A percentile compares a stretch with the other conserved stretches of the same genome.
phyloP scores from a whole-genome alignment of 257 asterid genomes.

The Misopates orontium region DNA sequence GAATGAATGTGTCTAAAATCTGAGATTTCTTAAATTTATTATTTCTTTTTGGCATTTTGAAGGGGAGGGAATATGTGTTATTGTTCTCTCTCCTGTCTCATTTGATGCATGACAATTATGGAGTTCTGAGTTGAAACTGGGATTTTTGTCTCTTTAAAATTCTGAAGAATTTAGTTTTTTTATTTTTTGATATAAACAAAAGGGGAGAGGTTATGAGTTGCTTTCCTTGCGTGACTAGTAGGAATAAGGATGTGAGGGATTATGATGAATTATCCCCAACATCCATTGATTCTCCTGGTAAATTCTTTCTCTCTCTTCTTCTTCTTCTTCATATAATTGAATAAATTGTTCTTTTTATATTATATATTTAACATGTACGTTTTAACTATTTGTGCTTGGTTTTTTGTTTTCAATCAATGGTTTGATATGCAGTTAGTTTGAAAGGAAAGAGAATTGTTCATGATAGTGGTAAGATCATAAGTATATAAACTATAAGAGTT shows the following conservation, averaged over 20 bases:
- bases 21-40: too few relatives aligned
- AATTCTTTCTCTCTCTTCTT: background rate
- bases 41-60: constrained; percentile 18
- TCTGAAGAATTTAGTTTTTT: constrained; percentile 23
- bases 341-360: background rate
- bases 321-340: background rate
- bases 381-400: background rate
- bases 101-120: constrained; percentile 20
- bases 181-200: background rate
- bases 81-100: constrained; percentile 32
- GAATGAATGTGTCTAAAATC: too few relatives aligned
- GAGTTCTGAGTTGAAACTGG: constrained; percentile 29
- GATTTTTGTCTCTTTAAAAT: constrained; percentile 21
- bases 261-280: constrained; percentile 39
- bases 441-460: constrained; percentile 22
- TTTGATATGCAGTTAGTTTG: constrained; percentile 26
- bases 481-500: background rate
- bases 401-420: background rate
- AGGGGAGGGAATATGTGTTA: constrained; percentile 34
- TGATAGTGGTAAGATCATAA: constrained; percentile 34
- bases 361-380: background rate
- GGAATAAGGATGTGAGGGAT: constrained; percentile 34
- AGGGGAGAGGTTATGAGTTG: constrained; percentile 39
- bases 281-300: constrained; percentile 53
- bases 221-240: constrained; percentile 50